Evolutionary conservation across 192 early-diverging fungal genomes (phyloP).

Genomic region (Rhizoclosmatium sp.): DNA sequence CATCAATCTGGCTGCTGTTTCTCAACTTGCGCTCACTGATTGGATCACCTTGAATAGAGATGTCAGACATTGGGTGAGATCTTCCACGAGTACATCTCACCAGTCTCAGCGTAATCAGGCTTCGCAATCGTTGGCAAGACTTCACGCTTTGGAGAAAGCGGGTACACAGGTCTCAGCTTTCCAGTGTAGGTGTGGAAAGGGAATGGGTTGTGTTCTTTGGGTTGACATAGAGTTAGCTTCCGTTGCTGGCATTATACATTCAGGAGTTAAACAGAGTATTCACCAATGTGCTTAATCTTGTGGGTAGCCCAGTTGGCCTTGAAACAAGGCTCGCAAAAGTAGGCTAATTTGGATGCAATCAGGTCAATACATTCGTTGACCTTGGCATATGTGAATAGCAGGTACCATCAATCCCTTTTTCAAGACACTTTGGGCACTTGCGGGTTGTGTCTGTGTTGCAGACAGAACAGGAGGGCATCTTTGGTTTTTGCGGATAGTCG

Average conservation of each 20-base stretch:
- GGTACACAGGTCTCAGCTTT: conserved; percentile 59
- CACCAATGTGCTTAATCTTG: conserved; percentile 52
- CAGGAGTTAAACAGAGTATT: background rate
- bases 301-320: conserved; percentile 56
- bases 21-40: conserved; percentile 76
- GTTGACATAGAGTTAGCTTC: background rate
- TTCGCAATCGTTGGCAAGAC: conserved; percentile 49
- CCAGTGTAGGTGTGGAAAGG: conserved; percentile 55
- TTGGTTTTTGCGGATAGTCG: conserved; percentile 13
- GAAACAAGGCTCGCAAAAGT: conserved; percentile 53
- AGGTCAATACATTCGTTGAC: background rate
- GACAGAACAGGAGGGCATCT: conserved; percentile 27
- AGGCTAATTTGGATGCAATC: conserved; percentile 24
- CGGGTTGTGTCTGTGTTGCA: conserved; percentile 20
- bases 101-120: conserved; percentile 55
- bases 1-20: conserved; percentile 73
- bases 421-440: conserved; percentile 44
- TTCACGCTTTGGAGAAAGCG: conserved; percentile 48
- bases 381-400: background rate
- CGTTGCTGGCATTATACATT: background rate
- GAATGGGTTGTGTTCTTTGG: conserved; percentile 53
- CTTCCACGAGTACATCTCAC: background rate
- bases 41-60: conserved; percentile 64
- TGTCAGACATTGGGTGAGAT: background rate
- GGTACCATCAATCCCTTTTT: conserved; percentile 34